These are phyloP conservation scores for Chalciporus sp. DNA, from an alignment of 1,284 basidiomycete genomes.

Conservation along the genomic window DNA sequence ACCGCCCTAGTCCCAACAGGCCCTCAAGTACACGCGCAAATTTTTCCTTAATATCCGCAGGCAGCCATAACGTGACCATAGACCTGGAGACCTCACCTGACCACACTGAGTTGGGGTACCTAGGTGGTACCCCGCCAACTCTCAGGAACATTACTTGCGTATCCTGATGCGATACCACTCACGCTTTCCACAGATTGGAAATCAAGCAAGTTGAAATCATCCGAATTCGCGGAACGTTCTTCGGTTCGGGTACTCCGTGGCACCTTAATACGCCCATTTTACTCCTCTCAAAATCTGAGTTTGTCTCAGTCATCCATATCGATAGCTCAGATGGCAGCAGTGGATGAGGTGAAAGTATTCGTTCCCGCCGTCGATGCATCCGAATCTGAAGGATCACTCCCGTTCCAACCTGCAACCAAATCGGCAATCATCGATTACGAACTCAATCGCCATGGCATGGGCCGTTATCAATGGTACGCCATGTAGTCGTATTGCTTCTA, in stretches of 20 bases:
- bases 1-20: too few relatives aligned
- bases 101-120: too few relatives aligned
- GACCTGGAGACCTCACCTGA: too few relatives aligned
- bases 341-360: neutral
- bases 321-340: neutral
- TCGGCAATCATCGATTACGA: constrained; percentile 16
- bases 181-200: neutral
- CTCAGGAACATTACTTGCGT: neutral
- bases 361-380: neutral
- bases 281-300: neutral
- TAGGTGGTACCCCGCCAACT: neutral
- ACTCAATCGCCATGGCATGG: constrained; percentile 18
- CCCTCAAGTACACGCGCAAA: too few relatives aligned
- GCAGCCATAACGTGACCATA: too few relatives aligned
- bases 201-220: neutral
- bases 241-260: neutral
- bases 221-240: neutral
- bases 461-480: constrained; percentile 20
- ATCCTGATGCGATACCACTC: neutral
- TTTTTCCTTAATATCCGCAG: too few relatives aligned
- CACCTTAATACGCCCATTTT: neutral
- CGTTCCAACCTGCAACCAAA: constrained; percentile 6
- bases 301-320: neutral
- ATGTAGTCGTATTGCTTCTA: neutral
- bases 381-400: neutral